Base-by-base conservation (phyloP, 345 rosid genomes). In the Populus alba region DNA sequence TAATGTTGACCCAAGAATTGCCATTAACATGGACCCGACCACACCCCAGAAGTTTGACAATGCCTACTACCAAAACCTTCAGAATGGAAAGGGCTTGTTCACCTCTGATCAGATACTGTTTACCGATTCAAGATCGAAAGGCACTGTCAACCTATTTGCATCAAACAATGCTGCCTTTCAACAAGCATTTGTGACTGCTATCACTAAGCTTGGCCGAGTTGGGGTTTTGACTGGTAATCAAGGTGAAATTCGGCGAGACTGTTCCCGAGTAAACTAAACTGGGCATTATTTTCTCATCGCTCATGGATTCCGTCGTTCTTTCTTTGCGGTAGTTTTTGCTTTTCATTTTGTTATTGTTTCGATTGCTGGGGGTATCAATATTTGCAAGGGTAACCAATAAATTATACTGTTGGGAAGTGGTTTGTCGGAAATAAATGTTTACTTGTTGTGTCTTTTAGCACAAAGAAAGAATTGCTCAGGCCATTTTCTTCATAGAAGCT, bases 1-100 rank as follows among this genome's bases (percentile, higher is more conserved):
- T 5, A 77, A 77, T 0, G 97, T 94, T 3, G 95, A 94, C 74
- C 88, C 95, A 7, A 80, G 86, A 39, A 88, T 91, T 16, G 98
- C 95, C 66, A 91, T 95, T 71, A 85, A 89, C 90, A 89, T 95
- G 95, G 98, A 95, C 71, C 97, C 98, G 0, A 77, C 85, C 8
- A 82, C 95, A 0, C 94, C 97, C 45, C 90, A 68, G n/a, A 83
- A 45, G 12, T 95, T 95, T 68, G 98, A 95, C 87, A 95, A 95
- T 23, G 86, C 80, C 25, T 95, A 95, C 85, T 95, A 49, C 88
- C 72, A 76, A 79, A 95, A 95, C 82, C 93, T 95, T 25, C 86
- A 85, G 43, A 87, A 81, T 71, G 97, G 97, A 15, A 95, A 5
- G 87, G 97, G 98, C 27, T 74, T 92, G 25, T 90, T 91, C 67